Base-by-base conservation (phyloP, 805 yeast genomes). In the Zygosaccharomyces siamensis region DNA sequence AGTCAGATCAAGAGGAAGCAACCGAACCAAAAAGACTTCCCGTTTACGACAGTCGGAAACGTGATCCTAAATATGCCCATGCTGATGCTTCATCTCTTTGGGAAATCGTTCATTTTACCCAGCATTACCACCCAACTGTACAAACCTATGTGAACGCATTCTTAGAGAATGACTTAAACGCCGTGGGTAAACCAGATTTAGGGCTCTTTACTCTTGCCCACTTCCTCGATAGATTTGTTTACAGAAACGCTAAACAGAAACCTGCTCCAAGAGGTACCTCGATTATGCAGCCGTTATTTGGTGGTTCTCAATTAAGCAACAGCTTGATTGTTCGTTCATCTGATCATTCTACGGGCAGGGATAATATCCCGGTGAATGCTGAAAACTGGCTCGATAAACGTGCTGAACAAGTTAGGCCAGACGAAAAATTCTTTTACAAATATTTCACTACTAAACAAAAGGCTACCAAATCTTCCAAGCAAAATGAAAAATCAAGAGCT, bases 231-330 rank as follows among this genome's bases (percentile, higher is more conserved):
- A 80, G 95, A 67, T 93, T 95, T 70, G 97, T 93, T 35, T 93
- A 93, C 73, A 85, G 88, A 70, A 89, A 89, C 66, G 88, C 97
- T 42, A 89, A 88, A 71, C 84, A 81, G 59, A 86, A 84, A 67
- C 74, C 81, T 16, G 66, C 73, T 30, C 71, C 83, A n/a, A 83
- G 86, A 64, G 98, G 98, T 61, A 74, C 85, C 3, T 89, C 97
- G 39, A 90, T 93, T 64, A 93, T 93, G 98, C 99, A 93, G 74
- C 98, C 99, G 44, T 74, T 93, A 55, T 89, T 95, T 39, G 97
- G 97, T 54, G 76, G 81, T 1, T 56, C 67, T 5, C 59, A 56
- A 33, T 86, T 84, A 53, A 83, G 87, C 18, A 87, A 86, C 7
- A 72, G 83, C 4, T 69, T 85, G 46, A 73, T 86, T 56, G 87